These are phyloP conservation scores for Cucumis hystrix DNA, from an alignment of 306 rosid genomes.

Conservation along the genomic window DNA sequence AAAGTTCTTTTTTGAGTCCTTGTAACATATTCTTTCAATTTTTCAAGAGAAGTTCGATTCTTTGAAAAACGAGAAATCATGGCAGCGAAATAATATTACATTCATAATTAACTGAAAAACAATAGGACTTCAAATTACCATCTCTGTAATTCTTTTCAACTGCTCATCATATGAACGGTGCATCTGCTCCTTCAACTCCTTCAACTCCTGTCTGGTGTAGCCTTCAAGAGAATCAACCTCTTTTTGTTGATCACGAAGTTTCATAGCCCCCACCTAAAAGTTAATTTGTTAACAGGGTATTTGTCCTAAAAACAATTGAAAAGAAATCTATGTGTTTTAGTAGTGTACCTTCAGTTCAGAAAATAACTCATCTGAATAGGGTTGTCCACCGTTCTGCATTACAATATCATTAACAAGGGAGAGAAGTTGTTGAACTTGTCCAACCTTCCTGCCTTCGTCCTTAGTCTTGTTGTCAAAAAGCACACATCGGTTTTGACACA, in stretches of 20 bases:
- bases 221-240: slow-evolving; percentile 42
- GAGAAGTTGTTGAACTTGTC: slow-evolving; percentile 59
- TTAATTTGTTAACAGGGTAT: neutral
- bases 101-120: neutral
- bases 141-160: slow-evolving; percentile 64
- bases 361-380: slow-evolving; percentile 60
- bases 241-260: slow-evolving; percentile 38
- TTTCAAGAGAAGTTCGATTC: no score
- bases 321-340: neutral
- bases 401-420: slow-evolving; percentile 34
- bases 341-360: slow-evolving; percentile 48
- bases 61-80: no score
- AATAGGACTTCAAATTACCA: slow-evolving; percentile 27
- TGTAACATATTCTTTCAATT: no score
- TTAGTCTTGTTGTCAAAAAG: slow-evolving; percentile 83
- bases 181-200: slow-evolving; percentile 39
- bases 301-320: neutral
- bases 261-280: slow-evolving; percentile 51
- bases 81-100: neutral
- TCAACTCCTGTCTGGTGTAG: slow-evolving; percentile 28
- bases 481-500: slow-evolving; percentile 50
- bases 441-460: slow-evolving; percentile 38
- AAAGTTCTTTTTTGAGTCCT: no score
- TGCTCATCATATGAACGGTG: slow-evolving; percentile 47
- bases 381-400: slow-evolving; percentile 45